Base-by-base conservation (phyloP, 2,329 filamentous ascomycete species). In the Fusarium sp. region DNA sequence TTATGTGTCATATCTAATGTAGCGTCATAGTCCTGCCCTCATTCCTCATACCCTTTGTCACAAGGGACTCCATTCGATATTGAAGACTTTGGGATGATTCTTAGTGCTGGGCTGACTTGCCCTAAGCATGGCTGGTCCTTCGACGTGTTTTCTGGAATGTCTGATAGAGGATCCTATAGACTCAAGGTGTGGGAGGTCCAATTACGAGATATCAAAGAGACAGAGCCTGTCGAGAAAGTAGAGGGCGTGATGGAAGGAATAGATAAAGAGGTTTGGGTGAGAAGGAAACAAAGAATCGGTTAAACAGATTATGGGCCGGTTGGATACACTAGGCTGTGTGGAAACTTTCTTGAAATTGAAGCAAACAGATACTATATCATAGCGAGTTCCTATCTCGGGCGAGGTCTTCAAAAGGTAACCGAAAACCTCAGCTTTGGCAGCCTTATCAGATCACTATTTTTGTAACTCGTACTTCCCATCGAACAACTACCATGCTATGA, bases 81-180 rank as follows among this genome's bases (percentile, higher is more conserved):
- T 75, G 92, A 94, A 74, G 92, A 94, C 69, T 94, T 93, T 78
- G 92, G 92, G 0, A 82, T 92, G 3, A 84, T 87, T 6, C 80
- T 92, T 8, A 92, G 90, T 64, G 86, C 90, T 0, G 92, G 91
- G 0, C 82, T 94, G 4, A 88, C 86, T 0, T 94, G 92, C 79
- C 90, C 91, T 0, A 93, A 93, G 71, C 92, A 94, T 70, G 89
- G 86, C 6, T 94, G 92, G 92, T 91, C 90, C 0, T 94, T 94
- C 80, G 92, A 94, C 78, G 76, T 94, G 3, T 88, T 90, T 62
- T 89, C 91, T 0, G 92, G 92, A 0, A 84, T 84, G 75, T 86
- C 86, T 1, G 92, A 94, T 78, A 87, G 91, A 0, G 91, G 88
- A 1, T 88, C 82, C 54, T 94, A 94, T 77, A 87, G 83, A 68